Base-by-base conservation (phyloP, 257 asterid species). In the Eustoma russellianum region DNA sequence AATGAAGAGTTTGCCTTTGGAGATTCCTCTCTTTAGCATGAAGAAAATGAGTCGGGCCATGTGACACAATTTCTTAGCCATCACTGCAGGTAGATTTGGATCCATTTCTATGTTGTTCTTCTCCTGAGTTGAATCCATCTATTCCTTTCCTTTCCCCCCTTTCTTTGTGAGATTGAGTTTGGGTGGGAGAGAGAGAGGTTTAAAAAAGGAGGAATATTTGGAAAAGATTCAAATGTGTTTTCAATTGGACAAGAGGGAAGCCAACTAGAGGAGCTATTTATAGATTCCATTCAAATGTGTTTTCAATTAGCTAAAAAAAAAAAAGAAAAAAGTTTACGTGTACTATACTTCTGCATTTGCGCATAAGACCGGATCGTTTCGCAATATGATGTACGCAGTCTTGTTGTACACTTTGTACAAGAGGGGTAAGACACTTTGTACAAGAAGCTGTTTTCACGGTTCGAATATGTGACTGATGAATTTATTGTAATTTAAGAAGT, bases 11-110 rank as follows among this genome's bases (percentile, higher is more conserved):
- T 86, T 90, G 1, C 74, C 77, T 57, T 86, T 86, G 10, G 91
- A 77, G 5, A 90, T 67, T 7, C 93, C 88, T 78, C 83, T 83
- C 8, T 82, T 50, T 33, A 90, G 17, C 97, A 86, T 83, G 81
- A 72, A 79, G 34, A 72, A 80, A 9, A 72, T 60, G 1, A 78
- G 83, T 8, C 83, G 72, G 6, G 81, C 70, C 15, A 79, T 70
- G 46, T 61, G 73, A 94, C 95, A 79, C 45, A 83, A 73, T 61
- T 86, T 89, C 68, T 83, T 89, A 6, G 96, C 77, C 43, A 79
- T 43, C 1, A 86, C 59, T 16, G 90, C n/a, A n/a, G n/a, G 94
- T 67, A 86, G 17, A 44, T 81, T 83, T 65, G 72, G 85, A 30
- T 86, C 97, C 97, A 89, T 89, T 77, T 71, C 59, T 54, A 5